Base-by-base conservation (phyloP, 768 basidiomycete species). In the Grammothele lineata region DNA sequence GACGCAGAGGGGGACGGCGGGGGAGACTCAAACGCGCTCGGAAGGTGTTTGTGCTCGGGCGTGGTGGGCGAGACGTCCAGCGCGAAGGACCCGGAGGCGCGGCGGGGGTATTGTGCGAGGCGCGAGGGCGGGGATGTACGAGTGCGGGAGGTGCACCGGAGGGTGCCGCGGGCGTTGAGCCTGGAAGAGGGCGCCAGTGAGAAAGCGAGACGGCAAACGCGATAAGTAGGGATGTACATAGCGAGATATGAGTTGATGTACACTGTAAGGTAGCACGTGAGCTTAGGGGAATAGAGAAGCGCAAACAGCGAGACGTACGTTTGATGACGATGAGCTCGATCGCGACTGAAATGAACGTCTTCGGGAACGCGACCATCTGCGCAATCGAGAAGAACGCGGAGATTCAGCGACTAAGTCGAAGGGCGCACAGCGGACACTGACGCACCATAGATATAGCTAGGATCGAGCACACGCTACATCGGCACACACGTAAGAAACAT, bases 161-260 rank as follows among this genome's bases (percentile, higher is more conserved):
- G 38, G 3, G 27, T 42, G 24, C 30, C 37, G 36, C 56, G 50
- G 10, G 49, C 53, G 47, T 57, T 53, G 32, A 57, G 47, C 56
- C 50, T 57, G 15, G 8, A 36, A 7, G 35, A 14, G 50, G n/a
- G 6, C 17, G n/a, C 34, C 1, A 0, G 35, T 48, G 14, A 23
- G 32, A 24, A 2, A 37, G 35, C 1, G 27, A 19, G 19, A 15
- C 7, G 35, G 2, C 14, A 37, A 9, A 14, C 8, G 37, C 9
- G 4, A 21, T 12, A 21, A 10, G 18, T 5, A 18, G 9, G 26
- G 26, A 23, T 50, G 33, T 21, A 57, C 56, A 57, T 54, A 4
- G 56, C 56, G 34, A 57, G 26, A 40, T 51, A 57, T 8, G 56
- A 57, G 47, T 57, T 57, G 40, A 57, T 53, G 47, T 57, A 57